These are phyloP conservation scores for Lentinus tigrinus DNA, from an alignment of 768 basidiomycete genomes.

Conservation along the genomic window DNA sequence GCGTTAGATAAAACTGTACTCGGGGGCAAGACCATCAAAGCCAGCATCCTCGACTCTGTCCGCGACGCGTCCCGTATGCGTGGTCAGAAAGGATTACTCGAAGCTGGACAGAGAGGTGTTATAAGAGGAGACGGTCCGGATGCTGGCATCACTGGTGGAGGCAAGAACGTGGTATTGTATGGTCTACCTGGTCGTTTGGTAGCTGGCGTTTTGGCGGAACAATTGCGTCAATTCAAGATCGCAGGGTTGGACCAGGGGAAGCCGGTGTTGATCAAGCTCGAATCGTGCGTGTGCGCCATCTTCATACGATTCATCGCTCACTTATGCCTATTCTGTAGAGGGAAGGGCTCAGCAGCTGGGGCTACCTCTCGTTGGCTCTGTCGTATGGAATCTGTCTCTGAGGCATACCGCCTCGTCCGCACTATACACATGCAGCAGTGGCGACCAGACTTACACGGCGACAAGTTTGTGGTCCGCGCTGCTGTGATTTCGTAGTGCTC, in stretches of 20 bases:
- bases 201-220: constrained; percentile 33
- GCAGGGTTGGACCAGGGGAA: constrained; percentile 36
- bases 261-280: constrained; percentile 49
- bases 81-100: constrained; percentile 40
- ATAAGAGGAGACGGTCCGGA: constrained; percentile 46
- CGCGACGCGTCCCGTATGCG: constrained; percentile 27
- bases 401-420: constrained; percentile 70
- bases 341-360: neutral
- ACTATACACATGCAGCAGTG: constrained; percentile 57
- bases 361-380: constrained; percentile 51
- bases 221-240: constrained; percentile 47
- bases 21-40: constrained; percentile 42
- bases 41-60: constrained; percentile 31
- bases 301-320: neutral
- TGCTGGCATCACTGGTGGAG: constrained; percentile 48
- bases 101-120: constrained; percentile 36
- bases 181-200: constrained; percentile 57
- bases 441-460: constrained; percentile 34
- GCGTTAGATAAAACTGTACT: constrained; percentile 45
- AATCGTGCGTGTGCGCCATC: constrained; percentile 38
- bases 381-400: constrained; percentile 52
- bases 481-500: constrained; percentile 46
- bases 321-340: neutral
- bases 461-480: constrained; percentile 46
- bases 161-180: constrained; percentile 55